Conservation (phyloP, 1,139 yeast species). For the Blastobotrys raffinosifermentans region DNA sequence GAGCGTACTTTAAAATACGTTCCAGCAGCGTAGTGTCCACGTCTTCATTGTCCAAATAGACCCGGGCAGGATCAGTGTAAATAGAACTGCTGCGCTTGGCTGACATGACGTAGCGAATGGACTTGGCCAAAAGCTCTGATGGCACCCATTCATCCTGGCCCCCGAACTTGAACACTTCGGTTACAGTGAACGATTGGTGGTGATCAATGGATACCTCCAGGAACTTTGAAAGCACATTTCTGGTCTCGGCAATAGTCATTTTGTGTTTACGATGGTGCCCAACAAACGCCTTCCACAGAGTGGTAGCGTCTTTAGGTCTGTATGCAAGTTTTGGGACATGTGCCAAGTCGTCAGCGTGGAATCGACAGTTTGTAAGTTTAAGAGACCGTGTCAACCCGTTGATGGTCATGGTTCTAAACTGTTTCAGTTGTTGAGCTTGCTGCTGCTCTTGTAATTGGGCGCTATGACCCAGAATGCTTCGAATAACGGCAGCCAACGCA, state of each 20-base stretch:
- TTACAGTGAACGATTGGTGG: conserved; percentile 3
- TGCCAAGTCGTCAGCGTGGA: background rate
- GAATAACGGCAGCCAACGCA: background rate
- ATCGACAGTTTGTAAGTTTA: background rate
- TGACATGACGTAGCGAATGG: conserved; percentile 20
- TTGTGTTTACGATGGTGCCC: background rate
- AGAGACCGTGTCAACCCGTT: too few species aligned
- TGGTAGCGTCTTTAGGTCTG: background rate
- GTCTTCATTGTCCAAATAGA: conserved; percentile 9
- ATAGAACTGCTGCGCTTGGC: conserved; percentile 13
- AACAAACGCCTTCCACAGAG: background rate
- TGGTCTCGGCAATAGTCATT: background rate
- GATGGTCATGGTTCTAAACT: too few species aligned
- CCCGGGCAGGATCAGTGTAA: conserved; percentile 3
- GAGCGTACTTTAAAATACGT: conserved; percentile 10
- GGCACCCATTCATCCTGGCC: conserved; percentile 4
- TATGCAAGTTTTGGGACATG: background rate
- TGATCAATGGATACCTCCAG: background rate
- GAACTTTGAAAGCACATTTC: background rate
- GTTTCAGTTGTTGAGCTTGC: too few species aligned
- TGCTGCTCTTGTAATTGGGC: too few species aligned
- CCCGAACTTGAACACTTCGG: conserved; percentile 8
- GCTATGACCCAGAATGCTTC: too few species aligned
- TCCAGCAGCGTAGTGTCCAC: conserved; percentile 15
- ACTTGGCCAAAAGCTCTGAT: conserved; percentile 14